phyloP scores from a whole-genome alignment of 495 filamentous ascomycete genomes.

The Chaetomium cochliodes region DNA sequence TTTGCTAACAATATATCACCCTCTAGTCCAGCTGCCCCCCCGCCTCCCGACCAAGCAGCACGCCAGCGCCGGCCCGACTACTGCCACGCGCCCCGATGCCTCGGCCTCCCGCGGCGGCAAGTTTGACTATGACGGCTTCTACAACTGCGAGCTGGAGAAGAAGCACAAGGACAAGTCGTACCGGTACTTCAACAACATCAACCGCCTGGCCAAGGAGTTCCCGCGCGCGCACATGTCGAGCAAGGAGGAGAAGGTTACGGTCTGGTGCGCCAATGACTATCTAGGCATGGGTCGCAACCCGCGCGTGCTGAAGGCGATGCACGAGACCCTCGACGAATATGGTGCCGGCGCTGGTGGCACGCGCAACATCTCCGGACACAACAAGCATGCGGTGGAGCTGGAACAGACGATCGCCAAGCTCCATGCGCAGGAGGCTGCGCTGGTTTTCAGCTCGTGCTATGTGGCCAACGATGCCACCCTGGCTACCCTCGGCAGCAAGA shows the following conservation, averaged over 20 bases:
- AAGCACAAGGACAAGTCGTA: slow-evolving; percentile 99
- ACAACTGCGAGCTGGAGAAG: slow-evolving; percentile 84
- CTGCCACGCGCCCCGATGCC: slow-evolving; percentile 26
- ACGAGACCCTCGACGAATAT: slow-evolving; percentile 89
- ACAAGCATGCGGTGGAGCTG: slow-evolving; percentile 84
- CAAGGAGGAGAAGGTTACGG: slow-evolving; percentile 84
- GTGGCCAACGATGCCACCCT: slow-evolving; percentile 98
- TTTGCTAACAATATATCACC: slow-evolving; percentile 24
- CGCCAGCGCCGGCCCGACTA: slow-evolving; percentile 19
- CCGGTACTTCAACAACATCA: slow-evolving; percentile 99
- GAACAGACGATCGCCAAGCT: slow-evolving; percentile 84
- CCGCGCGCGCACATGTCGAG: slow-evolving; percentile 88
- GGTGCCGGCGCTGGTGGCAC: slow-evolving; percentile 95
- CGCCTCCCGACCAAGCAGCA: slow-evolving; percentile 39
- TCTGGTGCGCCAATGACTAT: slow-evolving; percentile 99
- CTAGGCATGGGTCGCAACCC: slow-evolving; percentile 94
- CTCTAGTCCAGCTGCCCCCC: slow-evolving; percentile 43
- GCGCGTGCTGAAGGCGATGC: slow-evolving; percentile 86
- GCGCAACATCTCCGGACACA: slow-evolving; percentile 96
- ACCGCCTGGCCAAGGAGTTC: slow-evolving; percentile 93
- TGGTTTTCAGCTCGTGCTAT: slow-evolving; percentile 96
- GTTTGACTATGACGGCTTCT: slow-evolving; percentile 92
- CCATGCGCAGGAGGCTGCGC: slow-evolving; percentile 82
- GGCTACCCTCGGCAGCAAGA: slow-evolving; percentile 90
- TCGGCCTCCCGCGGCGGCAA: slow-evolving; percentile 42